Conservation (phyloP, 148 eudicot genomes). For the Persicaria maculosa region DNA sequence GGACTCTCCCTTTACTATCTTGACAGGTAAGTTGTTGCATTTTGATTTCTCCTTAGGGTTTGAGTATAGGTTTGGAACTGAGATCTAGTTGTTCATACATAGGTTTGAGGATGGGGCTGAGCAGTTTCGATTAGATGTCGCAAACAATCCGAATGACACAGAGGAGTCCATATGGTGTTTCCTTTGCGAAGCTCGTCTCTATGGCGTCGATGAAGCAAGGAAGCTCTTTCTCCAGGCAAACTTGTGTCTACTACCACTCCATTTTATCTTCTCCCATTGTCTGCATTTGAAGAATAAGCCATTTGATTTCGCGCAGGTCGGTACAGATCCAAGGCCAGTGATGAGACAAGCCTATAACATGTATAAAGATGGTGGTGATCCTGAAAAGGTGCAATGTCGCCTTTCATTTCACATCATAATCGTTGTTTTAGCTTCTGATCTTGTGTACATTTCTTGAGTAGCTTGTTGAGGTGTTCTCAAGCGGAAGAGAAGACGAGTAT, state of each 20-base stretch:
- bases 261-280: not conserved
- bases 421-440: not conserved
- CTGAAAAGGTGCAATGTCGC: constrained; percentile 48
- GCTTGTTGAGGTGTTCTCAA: constrained; percentile 65
- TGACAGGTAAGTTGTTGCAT: constrained; percentile 45
- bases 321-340: constrained; percentile 82
- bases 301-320: constrained; percentile 43
- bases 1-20: constrained; percentile 88
- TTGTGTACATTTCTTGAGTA: constrained; percentile 16
- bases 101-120: constrained; percentile 93
- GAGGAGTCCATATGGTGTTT: constrained; percentile 99
- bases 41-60: not conserved
- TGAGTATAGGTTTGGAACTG: not conserved
- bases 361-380: constrained; percentile 91
- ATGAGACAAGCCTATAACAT: constrained; percentile 69
- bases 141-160: constrained; percentile 89
- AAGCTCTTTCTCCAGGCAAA: constrained; percentile 66
- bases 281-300: not conserved
- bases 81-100: constrained; percentile 12
- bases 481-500: constrained; percentile 45
- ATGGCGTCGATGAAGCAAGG: constrained; percentile 80
- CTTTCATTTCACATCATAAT: not conserved
- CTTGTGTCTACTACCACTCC: not conserved
- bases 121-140: constrained; percentile 87
- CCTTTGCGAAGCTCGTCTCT: constrained; percentile 85